Conservation (phyloP, 2,329 filamentous ascomycete species). For the Alternaria burnsii region DNA sequence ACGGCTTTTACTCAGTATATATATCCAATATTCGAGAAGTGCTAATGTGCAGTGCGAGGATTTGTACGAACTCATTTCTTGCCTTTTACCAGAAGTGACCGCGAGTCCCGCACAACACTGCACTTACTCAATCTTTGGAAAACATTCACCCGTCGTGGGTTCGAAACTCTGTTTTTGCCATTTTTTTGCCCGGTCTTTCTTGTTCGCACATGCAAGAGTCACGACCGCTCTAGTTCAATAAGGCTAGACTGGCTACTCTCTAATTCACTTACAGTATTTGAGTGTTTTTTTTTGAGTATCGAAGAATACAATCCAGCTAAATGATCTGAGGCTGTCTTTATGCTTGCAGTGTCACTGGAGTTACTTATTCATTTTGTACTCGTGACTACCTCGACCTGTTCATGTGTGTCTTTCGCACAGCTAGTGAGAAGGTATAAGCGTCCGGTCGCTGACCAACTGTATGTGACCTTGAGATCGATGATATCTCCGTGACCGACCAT, state of each 20-base stretch:
- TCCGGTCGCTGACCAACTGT: neutral
- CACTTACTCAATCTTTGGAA: conserved; percentile 68
- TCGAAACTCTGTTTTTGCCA: conserved; percentile 54
- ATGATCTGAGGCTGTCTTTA: neutral
- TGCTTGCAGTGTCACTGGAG: neutral
- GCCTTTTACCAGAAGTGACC: conserved; percentile 84
- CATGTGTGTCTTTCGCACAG: neutral
- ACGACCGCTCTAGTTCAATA: neutral
- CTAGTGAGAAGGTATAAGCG: neutral
- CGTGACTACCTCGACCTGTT: neutral
- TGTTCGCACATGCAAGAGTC: neutral
- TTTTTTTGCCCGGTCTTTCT: conserved; percentile 16
- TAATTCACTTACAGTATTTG: too few species aligned
- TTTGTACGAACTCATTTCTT: conserved; percentile 78
- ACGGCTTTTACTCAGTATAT: neutral
- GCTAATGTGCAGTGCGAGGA: conserved; percentile 69
- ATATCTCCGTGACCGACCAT: neutral
- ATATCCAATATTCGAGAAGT: conserved; percentile 4
- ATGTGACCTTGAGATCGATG: neutral
- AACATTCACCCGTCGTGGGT: conserved; percentile 46
- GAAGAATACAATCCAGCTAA: neutral
- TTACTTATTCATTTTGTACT: neutral
- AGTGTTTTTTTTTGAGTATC: too few species aligned
- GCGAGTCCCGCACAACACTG: conserved; percentile 69
- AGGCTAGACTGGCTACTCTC: too few species aligned